Conservation (phyloP, 2,329 filamentous ascomycete genomes). For the Macrophomina tecta region DNA sequence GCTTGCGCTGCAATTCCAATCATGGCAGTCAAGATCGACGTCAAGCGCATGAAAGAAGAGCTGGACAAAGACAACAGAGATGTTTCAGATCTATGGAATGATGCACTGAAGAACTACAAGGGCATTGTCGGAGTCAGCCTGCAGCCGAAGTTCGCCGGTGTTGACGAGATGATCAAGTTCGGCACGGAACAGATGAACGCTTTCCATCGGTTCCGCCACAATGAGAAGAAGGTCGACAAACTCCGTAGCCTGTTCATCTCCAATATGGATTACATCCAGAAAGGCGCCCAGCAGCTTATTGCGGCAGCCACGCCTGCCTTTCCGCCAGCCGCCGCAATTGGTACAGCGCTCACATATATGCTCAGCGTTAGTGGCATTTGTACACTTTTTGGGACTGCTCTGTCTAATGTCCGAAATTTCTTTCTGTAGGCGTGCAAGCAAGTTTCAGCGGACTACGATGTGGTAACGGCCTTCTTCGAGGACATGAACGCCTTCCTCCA, state of each 20-base stretch:
- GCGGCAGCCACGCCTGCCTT: constrained; percentile 32
- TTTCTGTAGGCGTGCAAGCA: constrained; percentile 37
- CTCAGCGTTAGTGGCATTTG: constrained; percentile 24
- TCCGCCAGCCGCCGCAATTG: constrained; percentile 32
- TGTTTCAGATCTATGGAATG: constrained; percentile 42
- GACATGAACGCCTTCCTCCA: constrained; percentile 47
- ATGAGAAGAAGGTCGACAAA: constrained; percentile 28
- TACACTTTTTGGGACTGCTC: neutral
- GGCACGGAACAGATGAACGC: constrained; percentile 34
- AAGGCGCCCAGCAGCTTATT: constrained; percentile 29
- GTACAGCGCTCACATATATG: constrained; percentile 19
- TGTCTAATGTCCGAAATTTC: neutral
- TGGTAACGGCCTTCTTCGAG: constrained; percentile 47
- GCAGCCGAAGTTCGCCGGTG: constrained; percentile 38
- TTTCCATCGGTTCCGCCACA: constrained; percentile 28
- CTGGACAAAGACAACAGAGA: constrained; percentile 38
- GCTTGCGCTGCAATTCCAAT: neutral
- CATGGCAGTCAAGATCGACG: constrained; percentile 5
- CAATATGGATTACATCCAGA: constrained; percentile 33
- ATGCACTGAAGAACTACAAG: constrained; percentile 42
- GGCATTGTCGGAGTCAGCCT: constrained; percentile 44
- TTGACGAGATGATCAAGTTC: constrained; percentile 35
- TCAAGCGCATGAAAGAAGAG: constrained; percentile 37
- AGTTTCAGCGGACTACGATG: constrained; percentile 48
- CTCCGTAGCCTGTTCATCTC: constrained; percentile 28